Evolutionary conservation across 352 stramenopile species (phyloP).

Genomic region (Globisporangium cystogenes): DNA sequence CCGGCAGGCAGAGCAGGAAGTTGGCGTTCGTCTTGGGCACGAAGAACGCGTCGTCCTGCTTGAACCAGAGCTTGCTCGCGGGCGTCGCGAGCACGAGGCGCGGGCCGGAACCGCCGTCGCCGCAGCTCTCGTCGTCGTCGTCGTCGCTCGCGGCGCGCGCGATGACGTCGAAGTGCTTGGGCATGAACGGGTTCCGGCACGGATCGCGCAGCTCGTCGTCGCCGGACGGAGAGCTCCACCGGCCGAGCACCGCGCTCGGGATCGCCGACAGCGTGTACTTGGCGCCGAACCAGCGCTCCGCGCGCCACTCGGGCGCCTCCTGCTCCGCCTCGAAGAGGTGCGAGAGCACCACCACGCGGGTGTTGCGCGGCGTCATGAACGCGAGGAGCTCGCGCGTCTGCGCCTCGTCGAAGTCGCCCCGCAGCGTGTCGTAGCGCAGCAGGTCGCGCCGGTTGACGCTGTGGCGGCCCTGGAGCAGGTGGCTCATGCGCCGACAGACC

Average conservation of each 20-base stretch:
- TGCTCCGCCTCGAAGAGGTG: conserved; percentile 30
- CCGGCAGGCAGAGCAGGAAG: conserved; percentile 54
- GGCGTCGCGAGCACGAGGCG: conserved; percentile 25
- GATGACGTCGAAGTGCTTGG: conserved; percentile 48
- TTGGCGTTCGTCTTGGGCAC: conserved; percentile 66
- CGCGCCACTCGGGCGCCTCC: conserved; percentile 1
- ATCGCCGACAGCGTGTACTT: conserved; percentile 45
- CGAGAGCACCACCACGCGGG: conserved; percentile 54
- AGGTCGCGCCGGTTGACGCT: conserved; percentile 37
- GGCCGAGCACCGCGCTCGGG: conserved; percentile 10
- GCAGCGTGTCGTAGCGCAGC: conserved; percentile 48
- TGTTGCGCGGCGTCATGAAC: conserved; percentile 42
- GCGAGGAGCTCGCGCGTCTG: conserved; percentile 23
- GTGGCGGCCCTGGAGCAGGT: conserved; percentile 49
- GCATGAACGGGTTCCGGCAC: conserved; percentile 63
- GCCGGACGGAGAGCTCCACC: conserved; percentile 15
- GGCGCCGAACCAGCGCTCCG: conserved; percentile 58
- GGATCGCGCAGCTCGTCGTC: conserved; percentile 13
- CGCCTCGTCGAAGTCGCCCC: conserved; percentile 36
- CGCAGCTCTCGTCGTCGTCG: background rate
- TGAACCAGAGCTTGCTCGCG: conserved; percentile 72
- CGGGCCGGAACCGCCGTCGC: conserved; percentile 14
- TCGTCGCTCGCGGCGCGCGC: conserved; percentile 2
- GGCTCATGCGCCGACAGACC: conserved; percentile 40
- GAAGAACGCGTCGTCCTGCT: conserved; percentile 54